These are phyloP conservation scores for Geotrichum bryndzae DNA, from an alignment of 1,139 yeast species.

Conservation along the genomic window DNA sequence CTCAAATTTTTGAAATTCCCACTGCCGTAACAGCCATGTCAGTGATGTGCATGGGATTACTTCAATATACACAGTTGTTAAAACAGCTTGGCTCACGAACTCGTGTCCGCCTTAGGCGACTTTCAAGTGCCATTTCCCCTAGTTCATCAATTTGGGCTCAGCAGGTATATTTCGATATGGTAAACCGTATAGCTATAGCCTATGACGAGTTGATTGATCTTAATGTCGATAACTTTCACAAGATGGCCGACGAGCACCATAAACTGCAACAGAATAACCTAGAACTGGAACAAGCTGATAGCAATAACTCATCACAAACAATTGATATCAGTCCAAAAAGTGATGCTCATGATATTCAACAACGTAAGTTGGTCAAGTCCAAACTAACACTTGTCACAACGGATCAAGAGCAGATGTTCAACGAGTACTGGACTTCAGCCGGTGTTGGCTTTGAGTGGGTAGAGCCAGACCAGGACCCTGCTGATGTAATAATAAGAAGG, in stretches of 20 bases:
- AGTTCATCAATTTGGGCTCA: not conserved
- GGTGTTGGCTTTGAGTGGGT: conserved; percentile 77
- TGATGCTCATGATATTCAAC: not conserved
- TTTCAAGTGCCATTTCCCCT: not conserved
- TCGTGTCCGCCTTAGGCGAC: not conserved
- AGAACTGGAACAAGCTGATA: not conserved
- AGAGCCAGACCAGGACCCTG: conserved; percentile 76
- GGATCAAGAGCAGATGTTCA: conserved; percentile 15
- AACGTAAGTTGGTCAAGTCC: not conserved
- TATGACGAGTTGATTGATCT: conserved; percentile 17
- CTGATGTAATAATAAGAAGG: conserved; percentile 31
- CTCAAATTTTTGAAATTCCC: not conserved
- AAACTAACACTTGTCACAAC: conserved; percentile 9
- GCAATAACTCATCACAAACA: not conserved
- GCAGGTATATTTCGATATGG: conserved; percentile 5
- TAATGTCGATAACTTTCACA: conserved; percentile 18
- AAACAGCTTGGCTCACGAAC: not conserved
- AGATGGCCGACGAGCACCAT: conserved; percentile 4
- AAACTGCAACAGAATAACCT: not conserved
- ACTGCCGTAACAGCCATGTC: not conserved
- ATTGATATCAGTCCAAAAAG: not conserved
- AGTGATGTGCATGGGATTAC: not conserved
- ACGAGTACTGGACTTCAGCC: conserved; percentile 72
- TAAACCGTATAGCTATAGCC: conserved; percentile 7
- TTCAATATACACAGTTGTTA: not conserved